Base-by-base conservation (phyloP, 2,329 filamentous ascomycete genomes). In the Rhytidhysteron rufulum region DNA sequence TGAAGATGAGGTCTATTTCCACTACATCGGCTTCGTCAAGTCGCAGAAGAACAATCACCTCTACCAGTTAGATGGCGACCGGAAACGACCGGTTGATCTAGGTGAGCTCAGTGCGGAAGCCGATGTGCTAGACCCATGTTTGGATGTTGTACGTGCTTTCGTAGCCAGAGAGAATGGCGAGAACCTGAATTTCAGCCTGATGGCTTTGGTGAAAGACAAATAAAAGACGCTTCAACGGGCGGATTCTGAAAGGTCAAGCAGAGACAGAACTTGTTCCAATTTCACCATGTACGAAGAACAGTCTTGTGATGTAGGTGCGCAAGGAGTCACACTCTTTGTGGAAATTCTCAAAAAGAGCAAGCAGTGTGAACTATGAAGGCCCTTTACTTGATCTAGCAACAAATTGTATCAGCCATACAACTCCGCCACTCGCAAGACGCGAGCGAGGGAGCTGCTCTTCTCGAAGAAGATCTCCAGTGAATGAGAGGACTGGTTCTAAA, bases 291-390 rank as follows among this genome's bases (percentile, higher is more conserved):
- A n/a, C n/a, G n/a, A n/a, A n/a, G n/a, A n/a, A n/a, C n/a, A n/a
- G n/a, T n/a, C n/a, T n/a, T n/a, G n/a, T n/a, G 13, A 66, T 74
- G 71, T 74, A 65, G 70, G 71, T 70, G 65, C 66, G 58, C 69
- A 68, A 69, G 72, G 72, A 75, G 72, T 73, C 72, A 72, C 69
- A 68, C 68, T 69, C 62, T 63, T 63, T 63, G 60, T 68, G 58
- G 68, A 54, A 56, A 35, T 54, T 44, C 55, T 63, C 59, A 46
- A 60, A 58, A n/a, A 69, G 68, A 70, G 70, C 62, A 63, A 70
- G 60, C 62, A 69, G 67, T 64, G 68, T 72, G 72, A 73, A 75
- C 72, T 75, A 75, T 75, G 72, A 75, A 69, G 69, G 71, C 70
- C 71, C 70, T 55, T 52, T 53, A 39, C 50, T 72, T 66, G 44